phyloP scores from a whole-genome alignment of 1,139 yeast genomes.

The Waltiozyma sp. region DNA sequence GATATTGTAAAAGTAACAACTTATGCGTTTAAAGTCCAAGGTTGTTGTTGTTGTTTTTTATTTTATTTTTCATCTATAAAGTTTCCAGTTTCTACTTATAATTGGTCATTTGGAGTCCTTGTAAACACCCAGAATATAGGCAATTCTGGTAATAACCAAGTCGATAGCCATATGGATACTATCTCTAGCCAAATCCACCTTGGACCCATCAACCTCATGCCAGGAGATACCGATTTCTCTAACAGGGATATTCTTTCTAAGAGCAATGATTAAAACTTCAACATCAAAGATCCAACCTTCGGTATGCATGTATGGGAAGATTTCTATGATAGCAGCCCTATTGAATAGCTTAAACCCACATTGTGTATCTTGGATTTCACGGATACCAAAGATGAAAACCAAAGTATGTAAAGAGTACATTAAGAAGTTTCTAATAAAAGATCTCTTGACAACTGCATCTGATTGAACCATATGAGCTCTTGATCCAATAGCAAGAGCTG shows the following conservation, averaged over 20 bases:
- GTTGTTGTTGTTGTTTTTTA: too few species aligned
- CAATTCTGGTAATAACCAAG: conserved; percentile 79
- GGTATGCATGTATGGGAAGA: conserved; percentile 89
- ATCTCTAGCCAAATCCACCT: conserved; percentile 85
- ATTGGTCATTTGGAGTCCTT: conserved; percentile 23
- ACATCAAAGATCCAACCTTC: conserved; percentile 99
- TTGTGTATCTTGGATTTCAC: conserved; percentile 83
- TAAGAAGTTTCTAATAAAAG: conserved; percentile 75
- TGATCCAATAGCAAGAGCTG: conserved; percentile 79
- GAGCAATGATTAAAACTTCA: conserved; percentile 75
- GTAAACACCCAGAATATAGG: conserved; percentile 78
- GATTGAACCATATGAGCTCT: conserved; percentile 95
- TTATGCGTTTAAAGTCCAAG: too few species aligned
- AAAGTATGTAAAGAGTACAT: conserved; percentile 90
- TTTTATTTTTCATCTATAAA: too few species aligned
- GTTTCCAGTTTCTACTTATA: not conserved
- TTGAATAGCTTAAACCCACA: conserved; percentile 95
- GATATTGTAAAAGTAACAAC: too few species aligned
- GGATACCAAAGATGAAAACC: conserved; percentile 80
- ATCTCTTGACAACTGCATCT: conserved; percentile 90
- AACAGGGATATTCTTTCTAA: conserved; percentile 54
- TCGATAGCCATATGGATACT: conserved; percentile 94
- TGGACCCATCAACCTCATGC: conserved; percentile 96
- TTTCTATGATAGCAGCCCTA: conserved; percentile 44
- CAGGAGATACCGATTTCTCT: conserved; percentile 81